Base-by-base conservation (phyloP, 1,139 yeast species). In the Lodderomyces theae region DNA sequence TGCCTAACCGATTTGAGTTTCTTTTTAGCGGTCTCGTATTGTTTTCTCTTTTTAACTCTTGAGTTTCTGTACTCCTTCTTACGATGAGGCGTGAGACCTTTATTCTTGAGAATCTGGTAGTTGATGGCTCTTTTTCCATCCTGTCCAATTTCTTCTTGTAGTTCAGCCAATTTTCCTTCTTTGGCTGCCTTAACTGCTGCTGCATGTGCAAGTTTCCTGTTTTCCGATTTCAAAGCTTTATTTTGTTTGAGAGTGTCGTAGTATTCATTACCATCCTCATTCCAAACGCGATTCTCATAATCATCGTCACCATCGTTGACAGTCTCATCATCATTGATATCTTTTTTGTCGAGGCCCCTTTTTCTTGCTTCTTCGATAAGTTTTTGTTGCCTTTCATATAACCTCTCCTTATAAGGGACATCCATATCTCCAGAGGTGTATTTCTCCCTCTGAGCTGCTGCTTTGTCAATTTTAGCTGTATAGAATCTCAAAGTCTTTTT, bases 41-140 rank as follows among this genome's bases (percentile, higher is more conserved):
- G 88, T 81, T 82, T 86, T 76, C 97, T 85, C 95, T 92, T 92
- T 75, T 92, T 92, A 58, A 92, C 97, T 68, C 99, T 84, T 33
- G 97, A 79, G 61, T 92, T 94, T 68, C 97, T 79, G 72, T 86
- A 82, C 52, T 88, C 97, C 74, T 92, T 92, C 72, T 86, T 86
- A 60, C 96, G 79, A 63, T 84, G 85, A 18, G 95, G 90, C 2
- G 97, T 88, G 51, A 92, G 80, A 58, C 99, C 99, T 71, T 87
- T 89, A 65, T 90, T 90, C 74, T 89, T 89, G 68, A 87, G 75
- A 49, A 90, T 90, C 68, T 90, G 97, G 68, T 82, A 92, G 60
- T 86, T 89, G 59, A 92, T 77, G 2, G 97, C 97, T 60, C 99
- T 85, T 72, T 92, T 92, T 41, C 96, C 97, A 52, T 83, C 81